phyloP scores from a whole-genome alignment of 768 basidiomycete genomes.

The Gyrodon lividus region DNA sequence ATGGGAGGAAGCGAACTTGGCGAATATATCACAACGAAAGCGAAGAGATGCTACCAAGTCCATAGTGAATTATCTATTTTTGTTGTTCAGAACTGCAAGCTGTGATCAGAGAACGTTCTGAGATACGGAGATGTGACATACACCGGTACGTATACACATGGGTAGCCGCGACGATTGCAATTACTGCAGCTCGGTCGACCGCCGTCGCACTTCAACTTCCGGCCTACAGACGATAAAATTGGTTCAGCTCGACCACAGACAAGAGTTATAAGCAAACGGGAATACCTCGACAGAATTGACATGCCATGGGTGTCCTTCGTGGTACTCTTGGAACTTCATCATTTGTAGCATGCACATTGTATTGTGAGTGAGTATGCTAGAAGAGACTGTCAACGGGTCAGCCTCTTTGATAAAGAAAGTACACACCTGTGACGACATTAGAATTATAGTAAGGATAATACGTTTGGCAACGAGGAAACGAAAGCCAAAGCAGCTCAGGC shows the following conservation, averaged over 20 bases:
- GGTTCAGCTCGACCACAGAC: slow-evolving; percentile 1
- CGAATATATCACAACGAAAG: slow-evolving; percentile 14
- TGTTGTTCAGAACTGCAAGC: slow-evolving; percentile 26
- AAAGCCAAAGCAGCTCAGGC: background rate
- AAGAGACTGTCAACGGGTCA: background rate
- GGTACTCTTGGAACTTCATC: slow-evolving; percentile 33
- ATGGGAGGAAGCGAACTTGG: background rate
- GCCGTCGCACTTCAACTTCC: slow-evolving; percentile 76
- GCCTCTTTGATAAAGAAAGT: background rate
- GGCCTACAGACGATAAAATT: slow-evolving; percentile 38
- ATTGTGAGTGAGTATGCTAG: slow-evolving; percentile 17
- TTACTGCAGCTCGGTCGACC: slow-evolving; percentile 60
- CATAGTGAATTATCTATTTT: slow-evolving; percentile 26
- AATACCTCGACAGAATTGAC: slow-evolving; percentile 70
- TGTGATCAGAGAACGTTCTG: slow-evolving; percentile 15
- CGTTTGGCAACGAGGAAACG: slow-evolving; percentile 1
- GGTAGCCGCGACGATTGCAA: slow-evolving; percentile 57
- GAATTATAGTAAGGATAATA: background rate
- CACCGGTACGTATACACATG: slow-evolving; percentile 67
- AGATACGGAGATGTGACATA: slow-evolving; percentile 36
- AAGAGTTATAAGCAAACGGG: background rate
- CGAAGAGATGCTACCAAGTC: slow-evolving; percentile 21
- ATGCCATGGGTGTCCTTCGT: slow-evolving; percentile 66
- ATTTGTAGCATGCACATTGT: slow-evolving; percentile 10
- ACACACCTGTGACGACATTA: slow-evolving; percentile 28